These are phyloP conservation scores for Globisporangium recalcitrans DNA, from an alignment of 352 stramenopile genomes.

Conservation along the genomic window DNA sequence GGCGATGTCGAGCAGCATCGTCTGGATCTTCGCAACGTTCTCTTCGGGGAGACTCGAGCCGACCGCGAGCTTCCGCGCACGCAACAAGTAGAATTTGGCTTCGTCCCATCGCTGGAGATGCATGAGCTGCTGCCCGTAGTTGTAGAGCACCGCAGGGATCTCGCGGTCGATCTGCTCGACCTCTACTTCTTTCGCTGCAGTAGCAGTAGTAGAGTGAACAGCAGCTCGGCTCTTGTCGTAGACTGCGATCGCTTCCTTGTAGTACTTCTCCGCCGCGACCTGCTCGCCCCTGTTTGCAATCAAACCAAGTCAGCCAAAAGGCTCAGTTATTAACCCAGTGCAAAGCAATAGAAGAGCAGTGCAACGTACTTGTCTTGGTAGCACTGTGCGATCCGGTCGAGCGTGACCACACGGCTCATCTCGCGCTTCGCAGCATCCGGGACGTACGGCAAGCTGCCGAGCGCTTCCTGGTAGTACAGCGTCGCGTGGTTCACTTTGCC, in stretches of 20 bases:
- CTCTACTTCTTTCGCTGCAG: neutral
- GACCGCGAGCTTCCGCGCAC: slow-evolving; percentile 3
- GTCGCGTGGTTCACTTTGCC: slow-evolving; percentile 34
- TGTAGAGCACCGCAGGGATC: slow-evolving; percentile 26
- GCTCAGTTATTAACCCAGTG: neutral
- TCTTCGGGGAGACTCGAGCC: slow-evolving; percentile 3
- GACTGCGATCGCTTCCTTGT: slow-evolving; percentile 25
- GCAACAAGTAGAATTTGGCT: slow-evolving; percentile 3
- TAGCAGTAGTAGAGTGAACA: neutral
- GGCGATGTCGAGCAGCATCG: neutral
- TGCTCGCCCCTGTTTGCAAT: slow-evolving; percentile 20
- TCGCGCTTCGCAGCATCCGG: slow-evolving; percentile 26
- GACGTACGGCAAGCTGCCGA: slow-evolving; percentile 42
- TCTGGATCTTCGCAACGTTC: slow-evolving; percentile 4
- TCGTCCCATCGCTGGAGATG: slow-evolving; percentile 28
- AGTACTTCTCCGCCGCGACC: slow-evolving; percentile 35
- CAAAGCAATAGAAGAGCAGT: neutral
- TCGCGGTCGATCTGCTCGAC: slow-evolving; percentile 22
- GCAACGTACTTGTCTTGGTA: slow-evolving; percentile 52
- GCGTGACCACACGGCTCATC: slow-evolving; percentile 52
- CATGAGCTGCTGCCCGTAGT: slow-evolving; percentile 29
- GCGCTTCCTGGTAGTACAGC: slow-evolving; percentile 65
- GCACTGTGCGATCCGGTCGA: slow-evolving; percentile 74
- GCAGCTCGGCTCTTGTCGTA: slow-evolving; percentile 20
- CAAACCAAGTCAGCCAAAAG: neutral